Conservation (phyloP, 495 filamentous ascomycete genomes). For the Achaetomiella virescens region DNA sequence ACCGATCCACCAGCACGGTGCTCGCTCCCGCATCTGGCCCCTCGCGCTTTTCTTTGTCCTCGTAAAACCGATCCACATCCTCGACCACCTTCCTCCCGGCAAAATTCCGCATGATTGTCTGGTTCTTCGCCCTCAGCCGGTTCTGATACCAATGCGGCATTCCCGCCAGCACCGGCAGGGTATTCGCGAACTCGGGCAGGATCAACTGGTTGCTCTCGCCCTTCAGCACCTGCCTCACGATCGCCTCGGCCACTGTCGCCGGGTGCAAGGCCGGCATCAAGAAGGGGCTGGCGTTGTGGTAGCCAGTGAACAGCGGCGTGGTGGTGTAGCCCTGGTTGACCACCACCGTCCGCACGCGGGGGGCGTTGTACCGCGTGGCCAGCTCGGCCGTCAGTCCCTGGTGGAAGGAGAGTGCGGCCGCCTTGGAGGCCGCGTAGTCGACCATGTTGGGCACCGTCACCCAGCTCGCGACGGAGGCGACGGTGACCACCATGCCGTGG, state of each 20-base stretch:
- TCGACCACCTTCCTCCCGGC: conserved; percentile 43
- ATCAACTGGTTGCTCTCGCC: conserved; percentile 55
- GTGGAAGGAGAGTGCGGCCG: conserved; percentile 61
- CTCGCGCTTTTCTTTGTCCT: conserved; percentile 25
- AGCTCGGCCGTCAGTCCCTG: conserved; percentile 63
- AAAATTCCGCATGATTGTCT: conserved; percentile 40
- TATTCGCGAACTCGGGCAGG: conserved; percentile 39
- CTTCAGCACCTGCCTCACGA: conserved; percentile 52
- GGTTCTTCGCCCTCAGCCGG: conserved; percentile 29
- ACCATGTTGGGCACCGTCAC: conserved; percentile 57
- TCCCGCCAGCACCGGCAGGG: conserved; percentile 30
- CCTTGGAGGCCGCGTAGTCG: conserved; percentile 63
- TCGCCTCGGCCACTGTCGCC: conserved; percentile 59
- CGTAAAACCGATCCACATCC: conserved; percentile 40
- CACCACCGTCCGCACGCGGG: conserved; percentile 56
- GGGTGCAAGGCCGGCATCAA: conserved; percentile 51
- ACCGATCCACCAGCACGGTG: conserved; percentile 28
- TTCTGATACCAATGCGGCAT: conserved; percentile 44
- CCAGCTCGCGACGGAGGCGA: conserved; percentile 59
- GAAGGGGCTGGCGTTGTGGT: conserved; percentile 46
- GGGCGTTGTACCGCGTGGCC: conserved; percentile 54
- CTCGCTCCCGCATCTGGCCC: conserved; percentile 20
- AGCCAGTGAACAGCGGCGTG: conserved; percentile 57
- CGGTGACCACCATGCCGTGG: conserved; percentile 71
- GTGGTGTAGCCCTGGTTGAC: conserved; percentile 60